These are phyloP conservation scores for Sarcomyxa edulis DNA, from an alignment of 768 basidiomycete species.

Conservation along the genomic window DNA sequence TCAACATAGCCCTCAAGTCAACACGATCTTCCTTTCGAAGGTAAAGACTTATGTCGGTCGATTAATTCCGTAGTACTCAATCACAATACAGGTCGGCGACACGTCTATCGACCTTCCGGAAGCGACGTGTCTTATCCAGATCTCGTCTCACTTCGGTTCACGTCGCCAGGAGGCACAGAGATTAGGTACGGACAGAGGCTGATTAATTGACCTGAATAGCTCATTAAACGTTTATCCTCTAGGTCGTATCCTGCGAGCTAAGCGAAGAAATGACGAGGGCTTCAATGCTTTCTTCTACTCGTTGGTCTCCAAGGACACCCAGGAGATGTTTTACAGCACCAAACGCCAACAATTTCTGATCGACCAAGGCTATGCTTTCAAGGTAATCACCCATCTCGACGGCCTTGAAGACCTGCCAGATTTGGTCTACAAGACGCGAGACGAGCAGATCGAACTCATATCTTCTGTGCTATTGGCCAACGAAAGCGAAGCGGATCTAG, in stretches of 20 bases:
- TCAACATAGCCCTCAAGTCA: slow-evolving; percentile 91
- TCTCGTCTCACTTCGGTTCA: slow-evolving; percentile 98
- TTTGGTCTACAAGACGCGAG: slow-evolving; percentile 85
- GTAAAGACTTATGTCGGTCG: slow-evolving; percentile 32
- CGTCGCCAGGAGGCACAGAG: slow-evolving; percentile 97
- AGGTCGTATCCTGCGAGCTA: slow-evolving; percentile 96
- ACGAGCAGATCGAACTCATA: slow-evolving; percentile 96
- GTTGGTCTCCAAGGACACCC: slow-evolving; percentile 96
- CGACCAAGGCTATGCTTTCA: slow-evolving; percentile 99
- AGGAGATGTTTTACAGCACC: slow-evolving; percentile 99
- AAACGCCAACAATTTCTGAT: slow-evolving; percentile 98
- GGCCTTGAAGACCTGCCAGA: slow-evolving; percentile 83
- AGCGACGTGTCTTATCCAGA: slow-evolving; percentile 98
- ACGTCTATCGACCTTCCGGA: slow-evolving; percentile 98
- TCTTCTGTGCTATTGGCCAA: slow-evolving; percentile 87
- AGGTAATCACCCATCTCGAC: slow-evolving; percentile 97
- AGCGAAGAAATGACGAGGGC: slow-evolving; percentile 96
- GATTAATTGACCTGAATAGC: not conserved
- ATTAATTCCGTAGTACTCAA: slow-evolving; percentile 6
- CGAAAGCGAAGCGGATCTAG: slow-evolving; percentile 86
- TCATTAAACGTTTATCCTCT: not conserved
- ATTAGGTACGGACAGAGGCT: slow-evolving; percentile 50
- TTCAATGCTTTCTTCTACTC: slow-evolving; percentile 99
- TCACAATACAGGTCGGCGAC: slow-evolving; percentile 75
- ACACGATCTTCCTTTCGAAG: slow-evolving; percentile 98